Evolutionary conservation across 2,329 filamentous ascomycete species (phyloP), one percentile per base, ranked within the genome.

Genomic region (Rhinocladiella similis): DNA sequence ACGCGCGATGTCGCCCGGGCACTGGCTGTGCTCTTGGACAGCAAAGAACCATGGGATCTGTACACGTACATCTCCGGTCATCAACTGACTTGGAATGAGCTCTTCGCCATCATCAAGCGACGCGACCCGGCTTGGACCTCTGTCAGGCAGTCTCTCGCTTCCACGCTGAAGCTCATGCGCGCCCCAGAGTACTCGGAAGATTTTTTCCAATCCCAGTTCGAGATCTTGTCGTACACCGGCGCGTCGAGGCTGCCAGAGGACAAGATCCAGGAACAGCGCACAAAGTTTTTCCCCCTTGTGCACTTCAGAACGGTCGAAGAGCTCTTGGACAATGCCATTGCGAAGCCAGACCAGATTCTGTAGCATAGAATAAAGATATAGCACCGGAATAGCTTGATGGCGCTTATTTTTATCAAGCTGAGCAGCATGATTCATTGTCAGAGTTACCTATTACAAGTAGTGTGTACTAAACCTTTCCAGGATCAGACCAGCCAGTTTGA

Each of bases 11-110:
- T 56, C 19, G 54, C 54, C 27, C 39, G 29, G 5, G 57, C 57
- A 2, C 43, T 60, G 12, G 47, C 41, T 7, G 41, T 27, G 14
- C 33, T 60, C 9, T 20, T 60, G 12, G 38, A 47, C 6, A 33
- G 20, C 20, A 39, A 18, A 2, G 47, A 49, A 13, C 18, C 29
- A n/a, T 57, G 55, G 67, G 82, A 82, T 70, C 87, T 85, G 70
- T 87, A 86, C 69, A 79, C 25, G 25, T 67, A 76, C 55, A 76
- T 87, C 13, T 85, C 83, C 0, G 83, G 83, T 2, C 77, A 77
- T 47, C 75, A 86, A 66, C 86, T 87, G 62, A 86, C 80, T 16
- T 68, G 76, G 35, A 76, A 73, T 29, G 82, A 60, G 19, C 35
- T 60, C 13, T 60, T 53, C 27, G 57, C 22, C 12, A 48, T 53